Evolutionary conservation across 2,329 filamentous ascomycete genomes (phyloP).

Genomic region (Trichophyton verrucosum): DNA sequence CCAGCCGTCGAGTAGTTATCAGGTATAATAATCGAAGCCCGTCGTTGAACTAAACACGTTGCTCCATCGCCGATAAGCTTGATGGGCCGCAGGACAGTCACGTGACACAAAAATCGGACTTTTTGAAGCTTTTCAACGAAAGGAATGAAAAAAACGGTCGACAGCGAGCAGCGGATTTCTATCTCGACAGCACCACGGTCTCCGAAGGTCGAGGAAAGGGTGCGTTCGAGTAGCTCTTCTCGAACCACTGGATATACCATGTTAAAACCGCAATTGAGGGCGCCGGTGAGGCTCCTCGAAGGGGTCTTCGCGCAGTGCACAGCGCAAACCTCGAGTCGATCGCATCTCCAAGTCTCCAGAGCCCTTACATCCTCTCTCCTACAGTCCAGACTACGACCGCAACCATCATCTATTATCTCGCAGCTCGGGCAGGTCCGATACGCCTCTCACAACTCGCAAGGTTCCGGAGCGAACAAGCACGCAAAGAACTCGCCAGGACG

Average conservation of each 20-base stretch:
- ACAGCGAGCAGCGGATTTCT: neutral
- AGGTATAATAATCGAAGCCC: too few relatives aligned
- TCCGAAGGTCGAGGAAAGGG: conserved; percentile 2
- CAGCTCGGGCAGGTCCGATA: conserved; percentile 41
- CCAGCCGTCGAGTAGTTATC: too few relatives aligned
- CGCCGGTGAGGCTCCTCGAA: conserved; percentile 29
- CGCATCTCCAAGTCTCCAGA: conserved; percentile 13
- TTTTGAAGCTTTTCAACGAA: neutral
- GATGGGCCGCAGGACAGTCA: neutral
- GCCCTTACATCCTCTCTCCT: conserved; percentile 2
- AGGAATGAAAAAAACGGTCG: neutral
- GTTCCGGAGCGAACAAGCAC: conserved; percentile 49
- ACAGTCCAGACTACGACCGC: neutral
- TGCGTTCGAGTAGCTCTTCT: conserved; percentile 4
- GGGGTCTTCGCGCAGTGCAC: conserved; percentile 23
- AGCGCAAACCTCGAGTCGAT: conserved; percentile 14
- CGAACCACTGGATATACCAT: conserved; percentile 18
- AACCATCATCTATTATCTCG: conserved; percentile 22
- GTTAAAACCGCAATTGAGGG: conserved; percentile 33
- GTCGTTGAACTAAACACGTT: neutral
- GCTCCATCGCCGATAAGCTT: neutral
- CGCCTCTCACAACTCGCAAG: conserved; percentile 53
- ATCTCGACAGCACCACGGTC: neutral
- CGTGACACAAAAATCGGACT: neutral
- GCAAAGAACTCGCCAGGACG: conserved; percentile 62